phyloP scores from a whole-genome alignment of 2,329 filamentous ascomycete genomes.

The Malbranchea zuffiana region DNA sequence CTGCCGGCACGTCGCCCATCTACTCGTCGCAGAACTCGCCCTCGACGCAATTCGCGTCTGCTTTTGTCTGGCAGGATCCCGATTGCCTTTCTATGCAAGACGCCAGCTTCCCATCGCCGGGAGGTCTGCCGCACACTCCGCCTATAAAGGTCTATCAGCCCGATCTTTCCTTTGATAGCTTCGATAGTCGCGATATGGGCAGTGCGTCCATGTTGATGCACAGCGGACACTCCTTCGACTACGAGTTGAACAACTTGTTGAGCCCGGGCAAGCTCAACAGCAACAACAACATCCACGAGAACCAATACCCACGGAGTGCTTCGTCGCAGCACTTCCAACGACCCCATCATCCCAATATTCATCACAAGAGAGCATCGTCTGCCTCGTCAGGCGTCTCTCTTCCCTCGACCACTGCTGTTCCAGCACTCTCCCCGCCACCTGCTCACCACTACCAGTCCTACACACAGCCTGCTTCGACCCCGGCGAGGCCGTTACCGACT shows the following conservation, averaged over 20 bases:
- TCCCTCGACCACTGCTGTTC: constrained; percentile 34
- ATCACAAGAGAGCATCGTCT: constrained; percentile 31
- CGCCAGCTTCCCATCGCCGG: constrained; percentile 13
- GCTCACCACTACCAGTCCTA: constrained; percentile 2
- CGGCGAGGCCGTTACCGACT: constrained; percentile 45
- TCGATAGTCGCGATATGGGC: constrained; percentile 12
- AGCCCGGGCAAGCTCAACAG: constrained; percentile 11
- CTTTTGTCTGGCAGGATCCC: constrained; percentile 11
- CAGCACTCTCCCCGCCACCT: constrained; percentile 32
- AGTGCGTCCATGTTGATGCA: constrained; percentile 33
- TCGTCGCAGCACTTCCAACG: constrained; percentile 1
- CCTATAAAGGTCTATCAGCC: constrained; percentile 22
- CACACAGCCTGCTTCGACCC: constrained; percentile 24
- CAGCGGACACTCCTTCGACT: constrained; percentile 8
- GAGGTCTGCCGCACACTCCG: constrained; percentile 23
- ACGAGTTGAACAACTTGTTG: constrained; percentile 9
- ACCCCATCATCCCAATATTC: not conserved
- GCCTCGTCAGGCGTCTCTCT: constrained; percentile 32
- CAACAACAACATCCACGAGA: constrained; percentile 15
- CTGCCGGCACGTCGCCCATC: constrained; percentile 12
- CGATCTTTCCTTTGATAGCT: constrained; percentile 18
- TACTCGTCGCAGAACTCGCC: constrained; percentile 15
- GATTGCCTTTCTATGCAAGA: constrained; percentile 14
- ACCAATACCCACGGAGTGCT: no score
- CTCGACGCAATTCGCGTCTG: constrained; percentile 11